Evolutionary conservation across 305 asterid species (phyloP).

Genomic region (Stenogyne calaminthoides): DNA sequence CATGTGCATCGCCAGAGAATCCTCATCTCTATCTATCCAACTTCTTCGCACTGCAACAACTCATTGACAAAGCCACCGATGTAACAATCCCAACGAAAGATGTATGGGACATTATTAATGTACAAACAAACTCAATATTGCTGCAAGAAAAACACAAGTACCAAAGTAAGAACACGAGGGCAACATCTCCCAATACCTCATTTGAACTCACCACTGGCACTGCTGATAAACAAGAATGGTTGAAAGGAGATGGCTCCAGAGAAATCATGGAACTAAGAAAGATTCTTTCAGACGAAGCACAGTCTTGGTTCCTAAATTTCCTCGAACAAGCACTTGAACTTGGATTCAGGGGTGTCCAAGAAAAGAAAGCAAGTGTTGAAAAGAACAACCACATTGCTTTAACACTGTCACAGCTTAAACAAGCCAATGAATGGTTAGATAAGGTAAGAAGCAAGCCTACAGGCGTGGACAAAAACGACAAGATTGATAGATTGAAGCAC

Average conservation of each 20-base stretch:
- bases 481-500: constrained; percentile 65
- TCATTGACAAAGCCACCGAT: constrained; percentile 61
- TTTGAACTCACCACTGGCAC: constrained; percentile 41
- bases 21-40: constrained; percentile 69
- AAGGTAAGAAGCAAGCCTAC: constrained; percentile 44
- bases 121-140: constrained; percentile 36
- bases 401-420: constrained; percentile 78
- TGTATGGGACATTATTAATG: constrained; percentile 30
- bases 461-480: constrained; percentile 46
- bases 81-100: constrained; percentile 41
- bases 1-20: constrained; percentile 71
- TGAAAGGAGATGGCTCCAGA: constrained; percentile 53
- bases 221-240: constrained; percentile 76
- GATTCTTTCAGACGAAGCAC: constrained; percentile 50
- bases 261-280: constrained; percentile 52
- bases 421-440: constrained; percentile 81
- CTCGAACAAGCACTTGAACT: constrained; percentile 69
- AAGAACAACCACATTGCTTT: constrained; percentile 58
- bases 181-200: constrained; percentile 29
- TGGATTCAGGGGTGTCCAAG: constrained; percentile 53
- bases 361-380: constrained; percentile 45
- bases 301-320: constrained; percentile 78
- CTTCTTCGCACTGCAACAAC: constrained; percentile 71
- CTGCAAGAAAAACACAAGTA: constrained; percentile 44
- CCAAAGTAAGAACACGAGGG: constrained; percentile 31